Evolutionary conservation across 306 rosid species (phyloP), one percentile per base, ranked within the genome.

Genomic region (Hippophae gyantsensis): DNA sequence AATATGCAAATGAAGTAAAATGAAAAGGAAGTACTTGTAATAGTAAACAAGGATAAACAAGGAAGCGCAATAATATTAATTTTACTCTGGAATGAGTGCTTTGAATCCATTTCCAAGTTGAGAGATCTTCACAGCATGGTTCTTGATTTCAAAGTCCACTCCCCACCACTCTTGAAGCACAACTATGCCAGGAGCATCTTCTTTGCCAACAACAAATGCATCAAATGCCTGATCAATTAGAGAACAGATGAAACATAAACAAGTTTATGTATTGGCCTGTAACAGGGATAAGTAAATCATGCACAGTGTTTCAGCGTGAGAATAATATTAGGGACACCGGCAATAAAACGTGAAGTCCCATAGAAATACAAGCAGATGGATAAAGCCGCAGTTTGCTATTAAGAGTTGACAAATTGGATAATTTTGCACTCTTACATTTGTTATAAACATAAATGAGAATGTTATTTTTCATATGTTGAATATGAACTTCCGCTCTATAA

Each of bases 151-250:
- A 44, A 54, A 86, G 72, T 89, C 95, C 60, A 89, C 87, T 48
- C 97, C 97, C 95, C 95, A 89, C 95, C 95, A 86, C 65, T 89
- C 95, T 74, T 89, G 95, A 60, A 89, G 76, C 67, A 89, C 93
- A 57, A 86, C 95, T 64, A 86, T 81, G 48, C 95, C 97, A 6
- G 97, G 95, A 74, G 95, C 95, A 71, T 78, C 82, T 10, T 89
- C 97, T 76, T 69, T 81, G 56, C 97, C 95, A 58, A 89, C 81
- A 57, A 86, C 82, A 56, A 86, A 89, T 8, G 84, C 97, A 71
- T 84, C 86, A 69, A 89, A 89, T 58, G 78, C 65, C 97, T 89
- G 81, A 46, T 42, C 70, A 74, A 54, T 59, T 32, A 58, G 43
- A 75, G 52, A 54, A 50, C 9, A 55, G 51, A 57, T 55, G 14